Base-by-base conservation (phyloP, 805 yeast genomes). In the Candida dendrica region DNA sequence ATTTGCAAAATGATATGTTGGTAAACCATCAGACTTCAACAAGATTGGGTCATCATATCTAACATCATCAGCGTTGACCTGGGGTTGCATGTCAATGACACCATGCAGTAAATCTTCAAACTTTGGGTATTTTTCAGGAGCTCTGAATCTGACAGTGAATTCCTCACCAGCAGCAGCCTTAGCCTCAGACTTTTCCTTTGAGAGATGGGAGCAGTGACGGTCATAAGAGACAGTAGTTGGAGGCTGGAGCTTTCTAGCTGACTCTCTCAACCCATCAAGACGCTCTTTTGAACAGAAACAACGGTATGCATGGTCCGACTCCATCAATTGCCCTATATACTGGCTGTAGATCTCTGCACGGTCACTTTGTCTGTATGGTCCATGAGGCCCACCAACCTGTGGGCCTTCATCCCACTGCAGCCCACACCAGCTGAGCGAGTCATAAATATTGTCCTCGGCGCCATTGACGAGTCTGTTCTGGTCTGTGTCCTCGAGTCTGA, bases 1-100 rank as follows among this genome's bases (percentile, higher is more conserved):
- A 55, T 87, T 91, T 14, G 98, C 98, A 55, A 93, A 81, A 63
- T 93, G 99, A 53, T 93, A 93, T 0, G 99, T 93, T 20, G 99
- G 99, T 46, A 87, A 66, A 0, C 91, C 90, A 60, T 93, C 98
- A n/a, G 95, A 84, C 62, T 93, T 93, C 56, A 93, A 59, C 22
- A 93, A 65, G 10, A 93, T 86, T 24, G 88, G 88, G 58, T 93
- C 98, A 55, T 93, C 98, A 59, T 71, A 90, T 39, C 97, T 69
- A 27, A 79, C 68, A 60, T 89, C 96, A 16, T 60, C 61, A 20
- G 60, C 54, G 57, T 90, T 88, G 22, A 76, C 66, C 56, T 88
- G 96, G 1, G 95, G 87, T 58, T 89, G 96, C 24, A 85, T 66
- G 49, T 84, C 74, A 16, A 90, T 61, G 4, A 55, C 55, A 1